Base-by-base conservation (phyloP, 805 yeast genomes). In the Zygoascus flipseniorum region DNA sequence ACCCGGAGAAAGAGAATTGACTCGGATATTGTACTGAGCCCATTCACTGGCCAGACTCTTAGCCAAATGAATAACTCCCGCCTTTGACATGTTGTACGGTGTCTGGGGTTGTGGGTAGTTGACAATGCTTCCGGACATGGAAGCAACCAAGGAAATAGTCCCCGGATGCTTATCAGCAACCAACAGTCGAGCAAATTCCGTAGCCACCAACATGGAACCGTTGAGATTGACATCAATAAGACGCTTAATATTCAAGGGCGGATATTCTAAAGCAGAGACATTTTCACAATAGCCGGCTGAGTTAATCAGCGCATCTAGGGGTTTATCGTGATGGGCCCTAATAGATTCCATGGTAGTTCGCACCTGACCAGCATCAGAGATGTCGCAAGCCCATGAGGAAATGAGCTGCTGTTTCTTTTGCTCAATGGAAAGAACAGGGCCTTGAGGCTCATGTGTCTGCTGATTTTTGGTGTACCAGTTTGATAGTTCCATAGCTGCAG, bases 281-380 rank as follows among this genome's bases (percentile, higher is more conserved):
- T 86, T 86, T 69, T 86, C 89, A 65, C 89, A 83, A 72, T 82
- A 86, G 13, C 95, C 93, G n/a, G 95, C 93, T 50, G 89, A 77
- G 74, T 86, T 85, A 56, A 86, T 77, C 60, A 86, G 74, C 58
- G 85, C 72, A 60, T 82, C 80, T 41, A 89, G 82, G 45, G 82
- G 74, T 55, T 76, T 72, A 31, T 78, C 81, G 66, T 83, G 85
- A 64, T 77, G 82, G 50, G 71, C 74, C 61, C 78, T 77, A 59
- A 82, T 77, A 37, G 76, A 73, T 20, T 67, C 60, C 64, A 85
- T 82, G 5, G 79, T 73, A 31, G 70, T 69, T 50, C 80, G 83
- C 52, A 85, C 90, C 49, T 74, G 67, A 43, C 69, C 75, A 19
- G 83, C 77, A 62, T 83, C 82, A 2, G 86, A 81, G 62, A 86